Conservation (phyloP, 768 basidiomycete genomes). For the Serendipita sp. region DNA sequence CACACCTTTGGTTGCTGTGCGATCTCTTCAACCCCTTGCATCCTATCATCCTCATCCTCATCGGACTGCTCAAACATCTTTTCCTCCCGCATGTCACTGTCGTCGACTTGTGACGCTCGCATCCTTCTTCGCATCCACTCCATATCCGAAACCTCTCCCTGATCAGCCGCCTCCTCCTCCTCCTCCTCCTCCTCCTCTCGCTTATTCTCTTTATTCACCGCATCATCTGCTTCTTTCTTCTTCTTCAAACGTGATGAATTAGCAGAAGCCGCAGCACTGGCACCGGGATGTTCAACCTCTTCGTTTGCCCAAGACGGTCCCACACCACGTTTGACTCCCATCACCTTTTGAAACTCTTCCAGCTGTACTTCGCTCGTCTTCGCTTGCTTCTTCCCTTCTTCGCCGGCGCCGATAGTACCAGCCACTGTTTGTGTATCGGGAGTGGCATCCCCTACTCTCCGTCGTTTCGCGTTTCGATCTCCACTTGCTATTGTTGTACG, state of each 20-base stretch:
- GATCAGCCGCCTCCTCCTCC: conserved; percentile 15
- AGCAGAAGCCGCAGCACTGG: not conserved
- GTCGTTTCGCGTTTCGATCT: not conserved
- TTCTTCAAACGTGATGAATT: conserved; percentile 1
- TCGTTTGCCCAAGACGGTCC: conserved; percentile 55
- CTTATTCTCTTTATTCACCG: not conserved
- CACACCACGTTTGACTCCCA: conserved; percentile 45
- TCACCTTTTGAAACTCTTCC: conserved; percentile 57
- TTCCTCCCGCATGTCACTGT: conserved; percentile 15
- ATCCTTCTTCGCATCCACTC: conserved; percentile 62
- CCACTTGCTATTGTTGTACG: not conserved
- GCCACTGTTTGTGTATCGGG: not conserved
- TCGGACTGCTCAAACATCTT: conserved; percentile 49
- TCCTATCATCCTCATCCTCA: conserved; percentile 26
- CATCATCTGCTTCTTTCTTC: not conserved
- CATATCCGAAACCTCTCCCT: conserved; percentile 40
- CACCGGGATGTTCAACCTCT: conserved; percentile 10
- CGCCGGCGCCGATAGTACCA: not conserved
- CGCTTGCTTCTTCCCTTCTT: not conserved
- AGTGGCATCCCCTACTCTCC: not conserved
- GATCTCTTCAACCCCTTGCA: conserved; percentile 6
- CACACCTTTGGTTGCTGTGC: conserved; percentile 7
- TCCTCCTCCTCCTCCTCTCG: conserved; percentile 11
- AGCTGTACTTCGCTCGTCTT: conserved; percentile 25
- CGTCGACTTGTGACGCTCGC: conserved; percentile 21